A percentile compares a stretch with the other conserved stretches of the same genome.
phyloP scores from a whole-genome alignment of 768 basidiomycete species.

The Panaeolus papilionaceus region DNA sequence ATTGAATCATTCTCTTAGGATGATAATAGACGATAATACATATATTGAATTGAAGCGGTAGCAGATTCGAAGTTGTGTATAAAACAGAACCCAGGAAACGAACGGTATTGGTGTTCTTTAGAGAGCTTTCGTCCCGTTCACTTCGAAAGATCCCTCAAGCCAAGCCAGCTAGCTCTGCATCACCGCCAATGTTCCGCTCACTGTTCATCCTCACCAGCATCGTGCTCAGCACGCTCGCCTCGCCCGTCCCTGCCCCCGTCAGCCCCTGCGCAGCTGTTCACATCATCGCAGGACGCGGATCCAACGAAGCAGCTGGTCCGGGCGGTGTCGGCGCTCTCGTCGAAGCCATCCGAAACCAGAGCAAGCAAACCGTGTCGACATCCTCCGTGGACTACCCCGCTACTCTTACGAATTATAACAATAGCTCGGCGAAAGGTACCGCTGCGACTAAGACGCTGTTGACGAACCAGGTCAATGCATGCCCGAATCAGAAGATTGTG shows the following conservation, averaged over 20 bases:
- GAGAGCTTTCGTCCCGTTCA: neutral
- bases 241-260: slow-evolving; percentile 24
- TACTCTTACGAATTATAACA: slow-evolving; percentile 28
- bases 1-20: neutral
- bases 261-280: slow-evolving; percentile 29
- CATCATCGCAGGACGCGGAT: slow-evolving; percentile 30
- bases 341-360: slow-evolving; percentile 26
- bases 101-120: neutral
- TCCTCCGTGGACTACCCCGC: slow-evolving; percentile 30
- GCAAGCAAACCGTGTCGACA: slow-evolving; percentile 30
- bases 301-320: slow-evolving; percentile 28
- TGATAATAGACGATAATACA: too few species aligned
- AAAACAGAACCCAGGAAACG: neutral
- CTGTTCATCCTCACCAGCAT: neutral
- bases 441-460: slow-evolving; percentile 28
- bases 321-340: slow-evolving; percentile 29
- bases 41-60: neutral
- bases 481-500: slow-evolving; percentile 33
- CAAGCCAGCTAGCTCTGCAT: neutral
- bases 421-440: slow-evolving; percentile 27
- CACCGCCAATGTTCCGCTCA: neutral
- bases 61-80: neutral
- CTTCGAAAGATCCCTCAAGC: neutral
- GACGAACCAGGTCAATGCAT: slow-evolving; percentile 27
- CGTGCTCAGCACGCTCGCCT: slow-evolving; percentile 3